These are phyloP conservation scores for Trichosporon faecale DNA, from an alignment of 1,284 basidiomycete genomes.

Conservation along the genomic window DNA sequence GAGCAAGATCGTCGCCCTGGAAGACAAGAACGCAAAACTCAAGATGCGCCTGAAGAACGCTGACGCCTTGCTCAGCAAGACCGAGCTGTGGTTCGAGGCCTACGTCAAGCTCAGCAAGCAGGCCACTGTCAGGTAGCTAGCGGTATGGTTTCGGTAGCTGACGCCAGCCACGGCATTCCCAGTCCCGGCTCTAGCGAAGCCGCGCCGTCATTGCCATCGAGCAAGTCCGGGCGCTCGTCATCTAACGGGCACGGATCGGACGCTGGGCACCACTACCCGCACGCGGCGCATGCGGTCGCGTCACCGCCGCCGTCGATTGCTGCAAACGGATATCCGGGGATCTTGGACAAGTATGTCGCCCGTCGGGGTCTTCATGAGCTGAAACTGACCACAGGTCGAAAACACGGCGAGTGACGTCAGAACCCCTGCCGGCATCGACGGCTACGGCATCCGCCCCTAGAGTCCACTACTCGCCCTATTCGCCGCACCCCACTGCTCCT, in stretches of 20 bases:
- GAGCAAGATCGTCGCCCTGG: neutral
- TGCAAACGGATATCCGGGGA: neutral
- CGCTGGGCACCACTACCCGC: neutral
- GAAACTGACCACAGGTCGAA: neutral
- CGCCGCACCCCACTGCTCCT: neutral
- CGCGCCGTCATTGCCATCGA: constrained; percentile 7
- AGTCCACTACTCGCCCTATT: constrained; percentile 9
- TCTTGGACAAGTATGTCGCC: neutral
- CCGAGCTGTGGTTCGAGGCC: constrained; percentile 3
- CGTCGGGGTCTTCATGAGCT: neutral
- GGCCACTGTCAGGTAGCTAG: neutral
- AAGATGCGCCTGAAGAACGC: constrained; percentile 8
- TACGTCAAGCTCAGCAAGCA: constrained; percentile 8
- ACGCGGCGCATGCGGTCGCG: neutral
- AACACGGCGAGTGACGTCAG: neutral
- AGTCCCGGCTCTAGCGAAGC: constrained; percentile 2
- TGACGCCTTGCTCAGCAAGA: neutral
- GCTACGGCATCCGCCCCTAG: neutral
- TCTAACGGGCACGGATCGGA: constrained; percentile 1
- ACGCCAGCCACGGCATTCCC: constrained; percentile 3
- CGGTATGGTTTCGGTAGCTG: neutral
- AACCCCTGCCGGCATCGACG: neutral
- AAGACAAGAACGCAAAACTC: constrained; percentile 3
- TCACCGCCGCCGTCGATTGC: neutral
- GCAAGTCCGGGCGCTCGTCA: neutral